These are phyloP conservation scores for Diatrype stigma DNA, from an alignment of 2,329 filamentous ascomycete genomes.

Conservation along the genomic window DNA sequence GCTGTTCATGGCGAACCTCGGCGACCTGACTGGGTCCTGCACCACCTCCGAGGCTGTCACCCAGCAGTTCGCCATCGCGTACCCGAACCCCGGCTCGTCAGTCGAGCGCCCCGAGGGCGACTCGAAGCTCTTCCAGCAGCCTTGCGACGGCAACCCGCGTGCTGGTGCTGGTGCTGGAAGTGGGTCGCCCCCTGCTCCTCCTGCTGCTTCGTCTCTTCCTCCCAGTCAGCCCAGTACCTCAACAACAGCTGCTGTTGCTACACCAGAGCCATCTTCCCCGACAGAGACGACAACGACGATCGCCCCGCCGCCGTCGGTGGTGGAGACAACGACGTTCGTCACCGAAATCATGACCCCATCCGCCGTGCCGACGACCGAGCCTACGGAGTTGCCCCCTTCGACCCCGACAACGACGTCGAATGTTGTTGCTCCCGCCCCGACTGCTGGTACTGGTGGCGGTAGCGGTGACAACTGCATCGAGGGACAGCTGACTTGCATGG, in stretches of 20 bases:
- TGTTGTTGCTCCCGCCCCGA: neutral
- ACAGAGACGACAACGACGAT: neutral
- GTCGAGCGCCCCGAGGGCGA: constrained; percentile 39
- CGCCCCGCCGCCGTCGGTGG: too few relatives aligned
- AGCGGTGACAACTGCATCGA: too few relatives aligned
- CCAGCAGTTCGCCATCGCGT: constrained; percentile 40
- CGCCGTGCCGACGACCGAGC: too few relatives aligned
- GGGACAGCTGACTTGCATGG: constrained; percentile 21
- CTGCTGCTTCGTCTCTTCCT: neutral
- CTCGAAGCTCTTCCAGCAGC: constrained; percentile 26
- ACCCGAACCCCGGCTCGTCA: constrained; percentile 58
- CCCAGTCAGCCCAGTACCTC: neutral
- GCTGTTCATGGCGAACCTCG: constrained; percentile 67
- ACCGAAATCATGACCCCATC: too few relatives aligned
- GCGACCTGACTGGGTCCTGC: constrained; percentile 42
- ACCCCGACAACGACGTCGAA: neutral
- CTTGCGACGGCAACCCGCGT: constrained; percentile 27
- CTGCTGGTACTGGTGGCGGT: neutral
- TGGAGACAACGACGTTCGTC: too few relatives aligned
- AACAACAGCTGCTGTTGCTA: neutral
- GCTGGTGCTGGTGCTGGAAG: too few relatives aligned
- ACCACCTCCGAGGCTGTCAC: constrained; percentile 46
- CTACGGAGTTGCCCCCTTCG: too few relatives aligned
- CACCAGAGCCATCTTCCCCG: neutral
- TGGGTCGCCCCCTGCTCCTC: neutral